Base-by-base conservation (phyloP, 2,329 filamentous ascomycete genomes). In the Reticulascus tulasneorum region DNA sequence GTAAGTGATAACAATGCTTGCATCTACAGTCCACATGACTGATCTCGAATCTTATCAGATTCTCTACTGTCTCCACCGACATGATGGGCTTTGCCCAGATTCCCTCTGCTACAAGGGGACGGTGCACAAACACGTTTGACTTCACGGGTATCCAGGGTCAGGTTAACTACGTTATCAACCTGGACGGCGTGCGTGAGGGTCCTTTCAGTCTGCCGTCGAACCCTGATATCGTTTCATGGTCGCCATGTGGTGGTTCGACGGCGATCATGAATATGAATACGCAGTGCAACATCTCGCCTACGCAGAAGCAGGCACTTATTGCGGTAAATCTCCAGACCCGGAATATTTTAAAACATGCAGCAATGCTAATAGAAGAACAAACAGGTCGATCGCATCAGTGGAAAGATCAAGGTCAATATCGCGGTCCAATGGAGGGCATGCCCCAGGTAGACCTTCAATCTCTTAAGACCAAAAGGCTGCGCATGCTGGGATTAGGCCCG, bases 191-290 rank as follows among this genome's bases (percentile, higher is more conserved):
- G 11, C 51, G 45, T 36, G 43, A 43, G 33, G 50, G 47, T 22
- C 33, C 37, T 32, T 53, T 52, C 23, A 42, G 51, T 16, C 39
- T 52, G 2, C 35, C 45, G 25, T 40, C 45, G 15, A 37, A 31
- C 13, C 29, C 49, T 4, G 48, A 49, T 16, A 38, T 51, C 24
- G 27, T 29, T 10, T 47, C 44, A 9, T 51, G 47, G 48, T 53
- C 50, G 13, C 47, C 43, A 0, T 53, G 50, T 41, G 47, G 49
- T 21, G 49, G 49, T 35, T 47, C 47, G 45, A 51, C 48, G 5
- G 49, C 50, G 7, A 53, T 53, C 33, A 41, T 53, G 21, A 53
- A 53, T 45, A 49, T 53, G 48, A 53, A 53, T 40, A 51, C 50
- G 7, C 48, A 50, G 22, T 52, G 48, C 45, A 41, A 39, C 40